Evolutionary conservation across 345 rosid genomes (phyloP).

Genomic region (Arabidopsis thaliana): TAIR10.1 NC_003070.9:5775501-5776000

Average conservation of each 20-base stretch:
- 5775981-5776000: slow-evolving; percentile 46
- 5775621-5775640: not conserved
- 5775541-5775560: slow-evolving; percentile 97
- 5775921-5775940: slow-evolving; percentile 97
- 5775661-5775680: slow-evolving; percentile 9
- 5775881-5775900: slow-evolving; percentile 22
- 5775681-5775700: slow-evolving; percentile 22
- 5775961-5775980: slow-evolving; percentile 91
- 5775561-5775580: slow-evolving; percentile 68
- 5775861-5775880: not conserved
- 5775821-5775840: not conserved
- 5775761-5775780: slow-evolving; percentile 72
- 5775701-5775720: slow-evolving; percentile 90
- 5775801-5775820: slow-evolving; percentile 77
- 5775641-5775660: not conserved
- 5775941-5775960: slow-evolving; percentile 83
- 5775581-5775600: slow-evolving; percentile 83
- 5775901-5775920: slow-evolving; percentile 64
- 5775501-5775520: slow-evolving; percentile 3
- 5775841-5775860: not conserved
- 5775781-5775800: slow-evolving; percentile 95
- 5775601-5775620: slow-evolving; percentile 18
- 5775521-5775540: slow-evolving; percentile 49
- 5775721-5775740: slow-evolving; percentile 96
- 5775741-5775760: slow-evolving; percentile 88